Percentiles rank a stretch among this genome's conserved stretches.
Evolutionary conservation across 148 eudicot genomes (phyloP).

Genomic region (Dysphania ambrosioides): DNA sequence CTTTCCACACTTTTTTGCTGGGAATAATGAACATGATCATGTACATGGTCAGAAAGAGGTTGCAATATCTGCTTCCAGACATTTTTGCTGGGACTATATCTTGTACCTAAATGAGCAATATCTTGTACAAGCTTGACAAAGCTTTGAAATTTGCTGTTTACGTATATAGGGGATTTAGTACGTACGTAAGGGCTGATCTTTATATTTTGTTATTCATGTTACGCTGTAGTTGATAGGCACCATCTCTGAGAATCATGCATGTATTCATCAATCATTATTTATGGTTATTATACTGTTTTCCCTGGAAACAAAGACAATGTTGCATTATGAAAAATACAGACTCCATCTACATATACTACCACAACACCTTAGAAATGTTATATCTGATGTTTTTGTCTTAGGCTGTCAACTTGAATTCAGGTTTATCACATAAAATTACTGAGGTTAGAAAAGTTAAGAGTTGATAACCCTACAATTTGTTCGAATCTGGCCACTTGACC

Average conservation of each 20-base stretch:
- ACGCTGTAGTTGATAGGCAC: background rate
- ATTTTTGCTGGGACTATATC: no score
- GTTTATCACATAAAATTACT: background rate
- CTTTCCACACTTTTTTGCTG: background rate
- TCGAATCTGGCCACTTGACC: conserved; percentile 59
- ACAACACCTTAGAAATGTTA: background rate
- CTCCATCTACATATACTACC: background rate
- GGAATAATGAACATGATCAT: background rate
- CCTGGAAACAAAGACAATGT: background rate
- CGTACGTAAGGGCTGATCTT: background rate
- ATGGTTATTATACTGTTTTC: background rate
- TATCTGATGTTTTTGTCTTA: background rate
- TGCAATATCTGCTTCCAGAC: background rate
- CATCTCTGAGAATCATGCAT: background rate
- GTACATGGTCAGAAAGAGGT: background rate
- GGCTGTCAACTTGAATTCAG: background rate
- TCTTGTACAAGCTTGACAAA: no score
- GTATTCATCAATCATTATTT: conserved; percentile 1
- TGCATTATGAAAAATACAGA: conserved; percentile 3
- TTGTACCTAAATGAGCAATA: no score
- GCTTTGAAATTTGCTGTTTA: background rate
- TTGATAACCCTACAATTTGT: conserved; percentile 59
- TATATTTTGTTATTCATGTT: no score
- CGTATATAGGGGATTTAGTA: background rate
- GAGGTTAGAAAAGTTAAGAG: conserved; percentile 17